These are phyloP conservation scores for Epichloe brachyelytri DNA, from an alignment of 2,329 filamentous ascomycete species.

Conservation along the genomic window DNA sequence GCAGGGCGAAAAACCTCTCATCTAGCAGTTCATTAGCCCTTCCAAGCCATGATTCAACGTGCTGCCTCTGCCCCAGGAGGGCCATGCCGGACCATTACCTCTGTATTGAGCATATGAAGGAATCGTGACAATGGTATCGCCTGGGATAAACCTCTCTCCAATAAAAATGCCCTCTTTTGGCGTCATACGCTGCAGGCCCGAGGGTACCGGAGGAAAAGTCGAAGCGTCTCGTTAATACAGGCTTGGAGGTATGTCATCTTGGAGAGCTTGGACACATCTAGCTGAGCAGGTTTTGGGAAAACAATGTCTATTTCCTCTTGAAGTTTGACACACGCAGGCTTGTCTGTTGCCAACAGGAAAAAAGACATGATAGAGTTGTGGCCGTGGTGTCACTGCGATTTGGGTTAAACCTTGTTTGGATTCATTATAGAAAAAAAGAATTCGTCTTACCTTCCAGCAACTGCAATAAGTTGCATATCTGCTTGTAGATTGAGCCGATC, in stretches of 20 bases:
- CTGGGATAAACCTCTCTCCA: constrained; percentile 21
- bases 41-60: background rate
- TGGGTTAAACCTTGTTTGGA: background rate
- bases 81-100: background rate
- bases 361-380: constrained; percentile 18
- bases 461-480: constrained; percentile 17
- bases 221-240: constrained; percentile 26
- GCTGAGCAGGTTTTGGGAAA: constrained; percentile 3
- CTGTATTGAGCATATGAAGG: constrained; percentile 8
- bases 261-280: constrained; percentile 10
- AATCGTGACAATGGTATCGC: constrained; percentile 20
- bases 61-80: background rate
- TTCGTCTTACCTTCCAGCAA: constrained; percentile 18
- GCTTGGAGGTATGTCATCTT: constrained; percentile 20
- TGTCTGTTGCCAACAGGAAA: constrained; percentile 19
- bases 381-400: constrained; percentile 24
- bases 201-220: constrained; percentile 25
- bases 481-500: constrained; percentile 14
- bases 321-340: constrained; percentile 15
- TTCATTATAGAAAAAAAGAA: background rate
- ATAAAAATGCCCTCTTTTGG: constrained; percentile 23
- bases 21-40: constrained; percentile 3
- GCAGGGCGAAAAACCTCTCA: constrained; percentile 8
- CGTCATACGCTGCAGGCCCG: constrained; percentile 22
- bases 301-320: constrained; percentile 21